Base-by-base conservation (phyloP, 2,329 filamentous ascomycete genomes). In the Endoconidiophora polonica region DNA sequence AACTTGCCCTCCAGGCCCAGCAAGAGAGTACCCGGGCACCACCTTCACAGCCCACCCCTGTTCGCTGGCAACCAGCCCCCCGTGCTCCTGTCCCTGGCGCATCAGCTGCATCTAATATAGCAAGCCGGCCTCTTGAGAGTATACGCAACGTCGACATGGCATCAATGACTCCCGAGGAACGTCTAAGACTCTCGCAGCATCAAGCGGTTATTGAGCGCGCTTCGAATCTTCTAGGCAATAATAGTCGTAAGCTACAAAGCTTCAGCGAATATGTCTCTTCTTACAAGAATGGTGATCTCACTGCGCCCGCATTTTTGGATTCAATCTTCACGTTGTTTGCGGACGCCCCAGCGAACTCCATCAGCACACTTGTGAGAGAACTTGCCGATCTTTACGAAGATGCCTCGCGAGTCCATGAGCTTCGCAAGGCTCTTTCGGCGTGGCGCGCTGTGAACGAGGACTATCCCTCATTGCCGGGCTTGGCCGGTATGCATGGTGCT, bases 391-490 rank as follows among this genome's bases (percentile, higher is more conserved):
- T 98, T 9, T 96, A 91, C 58, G 90, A 98, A 57, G 82, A 93
- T 57, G 73, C 81, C 46, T 61, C 64, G 16, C 94, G 94, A 61
- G 78, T 78, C 1, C 79, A 82, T 48, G 72, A 69, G 0, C 68
- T 98, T 2, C 75, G 87, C 23, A 82, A 82, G 58, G 86, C 88
- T 1, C 95, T 90, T 87, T 86, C 86, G 57, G 85, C 94, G 64
- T 95, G 90, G 86, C 85, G 86, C 44, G 87, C 87, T 37, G 91
- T 94, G 65, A 93, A 94, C 57, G 88, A 95, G 64, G 88, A 95
- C 62, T 96, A 95, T 57, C 90, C 90, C 0, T 86, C 84, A 1
- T 69, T 96, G 1, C 88, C 90, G 1, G 82, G 83, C 0, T 73
- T 85, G 0, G 74, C 76, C 49, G 81, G 82, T 46, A 76, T 81